These are phyloP conservation scores for Vinca minor DNA, from an alignment of 257 asterid species.

Conservation along the genomic window DNA sequence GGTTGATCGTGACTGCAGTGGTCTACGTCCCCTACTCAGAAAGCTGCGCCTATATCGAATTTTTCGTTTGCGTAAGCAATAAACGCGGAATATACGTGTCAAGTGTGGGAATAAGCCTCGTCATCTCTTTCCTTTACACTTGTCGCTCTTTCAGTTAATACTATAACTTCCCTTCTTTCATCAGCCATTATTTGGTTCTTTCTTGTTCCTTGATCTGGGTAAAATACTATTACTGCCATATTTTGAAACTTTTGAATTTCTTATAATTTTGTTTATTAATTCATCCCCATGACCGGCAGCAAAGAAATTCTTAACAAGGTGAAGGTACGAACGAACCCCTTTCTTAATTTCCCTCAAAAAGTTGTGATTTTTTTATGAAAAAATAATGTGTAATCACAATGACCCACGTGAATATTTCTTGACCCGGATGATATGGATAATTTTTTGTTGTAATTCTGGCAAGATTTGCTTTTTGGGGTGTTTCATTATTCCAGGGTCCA, in stretches of 20 bases:
- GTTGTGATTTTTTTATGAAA: neutral
- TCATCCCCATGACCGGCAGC: conserved; percentile 39
- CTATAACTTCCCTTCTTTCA: neutral
- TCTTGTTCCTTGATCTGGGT: neutral
- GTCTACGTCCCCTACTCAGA: too few species aligned
- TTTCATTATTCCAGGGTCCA: neutral
- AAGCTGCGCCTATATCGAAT: too few species aligned
- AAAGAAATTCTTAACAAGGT: conserved; percentile 50
- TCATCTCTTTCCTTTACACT: conserved; percentile 1
- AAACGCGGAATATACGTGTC: conserved; percentile 5
- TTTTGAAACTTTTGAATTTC: neutral
- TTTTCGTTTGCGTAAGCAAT: too few species aligned
- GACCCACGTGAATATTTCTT: conserved; percentile 8
- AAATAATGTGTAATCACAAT: neutral
- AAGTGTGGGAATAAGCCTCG: neutral
- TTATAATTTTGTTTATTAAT: neutral
- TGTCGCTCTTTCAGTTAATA: neutral
- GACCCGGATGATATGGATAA: conserved; percentile 4
- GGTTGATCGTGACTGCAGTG: too few species aligned
- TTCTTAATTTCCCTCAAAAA: neutral
- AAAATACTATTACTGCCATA: too few species aligned
- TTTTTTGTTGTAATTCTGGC: neutral
- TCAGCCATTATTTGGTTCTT: neutral
- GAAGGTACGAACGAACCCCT: conserved; percentile 38
- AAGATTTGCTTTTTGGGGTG: neutral